phyloP scores from a whole-genome alignment of 768 basidiomycete genomes.

The Hypsizygus marmoreus region DNA sequence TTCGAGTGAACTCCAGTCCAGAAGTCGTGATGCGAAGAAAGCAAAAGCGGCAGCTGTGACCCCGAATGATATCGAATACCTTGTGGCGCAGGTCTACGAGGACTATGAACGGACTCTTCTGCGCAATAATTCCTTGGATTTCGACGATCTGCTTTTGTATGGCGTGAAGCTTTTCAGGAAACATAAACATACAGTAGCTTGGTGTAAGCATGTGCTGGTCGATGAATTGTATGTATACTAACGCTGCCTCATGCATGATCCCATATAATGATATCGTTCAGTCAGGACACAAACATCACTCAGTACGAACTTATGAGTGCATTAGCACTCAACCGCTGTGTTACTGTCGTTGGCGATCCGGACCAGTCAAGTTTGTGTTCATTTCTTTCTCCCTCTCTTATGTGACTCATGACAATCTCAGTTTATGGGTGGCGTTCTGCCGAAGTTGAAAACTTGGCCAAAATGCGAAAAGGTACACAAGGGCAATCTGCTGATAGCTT shows the following conservation, averaged over 20 bases:
- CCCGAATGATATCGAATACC: constrained; percentile 33
- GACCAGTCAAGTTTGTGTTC: constrained; percentile 73
- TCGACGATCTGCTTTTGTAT: constrained; percentile 80
- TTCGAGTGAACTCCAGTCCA: constrained; percentile 24
- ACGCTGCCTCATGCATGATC: background rate
- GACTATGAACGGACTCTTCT: constrained; percentile 66
- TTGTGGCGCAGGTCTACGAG: constrained; percentile 56
- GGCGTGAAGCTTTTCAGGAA: constrained; percentile 65
- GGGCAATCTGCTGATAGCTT: no score
- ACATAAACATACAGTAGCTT: constrained; percentile 49
- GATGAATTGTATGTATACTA: constrained; percentile 74
- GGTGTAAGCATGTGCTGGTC: constrained; percentile 73
- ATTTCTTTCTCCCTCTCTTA: background rate
- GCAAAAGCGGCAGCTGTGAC: background rate
- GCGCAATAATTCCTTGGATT: constrained; percentile 75
- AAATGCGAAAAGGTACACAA: constrained; percentile 62
- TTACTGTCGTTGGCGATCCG: constrained; percentile 89
- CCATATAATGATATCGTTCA: constrained; percentile 19
- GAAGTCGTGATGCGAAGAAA: constrained; percentile 15
- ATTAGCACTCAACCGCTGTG: constrained; percentile 57
- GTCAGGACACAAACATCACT: constrained; percentile 78
- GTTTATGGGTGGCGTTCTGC: constrained; percentile 89
- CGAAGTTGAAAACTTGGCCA: constrained; percentile 71
- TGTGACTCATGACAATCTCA: constrained; percentile 23
- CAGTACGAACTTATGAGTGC: constrained; percentile 80